A percentile compares a stretch with the other conserved stretches of the same genome.
Conservation (phyloP, 345 rosid genomes). For the Eucalyptus cladocalyx region DNA sequence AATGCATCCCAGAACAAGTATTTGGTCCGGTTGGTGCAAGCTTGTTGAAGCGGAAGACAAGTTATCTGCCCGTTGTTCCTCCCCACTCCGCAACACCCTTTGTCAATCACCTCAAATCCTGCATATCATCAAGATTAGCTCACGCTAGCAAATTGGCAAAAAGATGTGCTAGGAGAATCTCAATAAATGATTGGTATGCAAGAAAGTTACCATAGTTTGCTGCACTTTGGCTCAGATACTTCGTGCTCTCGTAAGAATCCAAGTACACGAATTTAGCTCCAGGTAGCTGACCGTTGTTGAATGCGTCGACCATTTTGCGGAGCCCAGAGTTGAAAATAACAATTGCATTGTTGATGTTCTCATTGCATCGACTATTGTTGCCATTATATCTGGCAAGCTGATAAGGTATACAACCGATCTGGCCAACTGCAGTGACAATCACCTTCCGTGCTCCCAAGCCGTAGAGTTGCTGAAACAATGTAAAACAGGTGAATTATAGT, state of each 20-base stretch:
- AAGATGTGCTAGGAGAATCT: not conserved
- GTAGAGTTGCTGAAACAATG: conserved; percentile 36
- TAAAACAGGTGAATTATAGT: not conserved
- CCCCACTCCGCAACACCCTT: conserved; percentile 94
- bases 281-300: conserved; percentile 52
- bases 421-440: conserved; percentile 66
- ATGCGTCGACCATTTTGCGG: conserved; percentile 30
- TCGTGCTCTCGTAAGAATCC: conserved; percentile 55
- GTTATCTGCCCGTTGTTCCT: conserved; percentile 89
- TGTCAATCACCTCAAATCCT: conserved; percentile 80
- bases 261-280: conserved; percentile 72
- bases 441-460: conserved; percentile 66
- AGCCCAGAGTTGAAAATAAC: conserved; percentile 56
- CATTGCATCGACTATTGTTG: conserved; percentile 58
- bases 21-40: conserved; percentile 50
- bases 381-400: conserved; percentile 58
- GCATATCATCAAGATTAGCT: not conserved
- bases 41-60: conserved; percentile 68
- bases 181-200: too few species aligned
- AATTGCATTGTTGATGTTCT: conserved; percentile 57
- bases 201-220: conserved; percentile 21
- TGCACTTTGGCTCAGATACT: conserved; percentile 34
- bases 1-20: conserved; percentile 94
- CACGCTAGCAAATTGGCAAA: not conserved
- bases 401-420: conserved; percentile 89